phyloP scores from a whole-genome alignment of 2,329 filamentous ascomycete species.

The Botrytis sinoallii region DNA sequence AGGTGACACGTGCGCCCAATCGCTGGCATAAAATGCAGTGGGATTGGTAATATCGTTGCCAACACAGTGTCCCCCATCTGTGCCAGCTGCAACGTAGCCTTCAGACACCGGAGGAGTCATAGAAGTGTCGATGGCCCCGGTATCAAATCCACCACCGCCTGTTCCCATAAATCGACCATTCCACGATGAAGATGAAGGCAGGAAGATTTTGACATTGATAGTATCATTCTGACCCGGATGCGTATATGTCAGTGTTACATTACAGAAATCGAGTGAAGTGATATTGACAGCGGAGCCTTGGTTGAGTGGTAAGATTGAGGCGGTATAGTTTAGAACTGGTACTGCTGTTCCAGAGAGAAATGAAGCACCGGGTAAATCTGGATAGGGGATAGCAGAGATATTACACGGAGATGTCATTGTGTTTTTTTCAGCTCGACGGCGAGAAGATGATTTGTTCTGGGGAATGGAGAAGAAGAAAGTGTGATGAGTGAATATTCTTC shows the following conservation, averaged over 20 bases:
- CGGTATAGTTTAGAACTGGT: neutral
- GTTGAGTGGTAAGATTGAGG: fast-evolving
- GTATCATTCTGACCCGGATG: slow-evolving; percentile 30
- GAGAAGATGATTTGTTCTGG: no score
- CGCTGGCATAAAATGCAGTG: fast-evolving
- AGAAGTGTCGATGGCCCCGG: neutral
- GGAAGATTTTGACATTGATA: slow-evolving; percentile 31
- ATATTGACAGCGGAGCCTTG: neutral
- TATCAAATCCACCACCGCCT: neutral
- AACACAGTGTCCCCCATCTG: slow-evolving; percentile 11
- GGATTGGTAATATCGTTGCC: neutral
- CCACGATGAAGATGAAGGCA: slow-evolving; percentile 24
- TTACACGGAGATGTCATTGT: neutral
- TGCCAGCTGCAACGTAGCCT: neutral
- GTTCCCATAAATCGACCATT: slow-evolving; percentile 16
- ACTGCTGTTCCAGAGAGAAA: neutral
- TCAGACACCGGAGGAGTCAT: neutral
- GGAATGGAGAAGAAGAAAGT: neutral
- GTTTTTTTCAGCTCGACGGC: neutral
- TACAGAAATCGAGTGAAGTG: slow-evolving; percentile 11
- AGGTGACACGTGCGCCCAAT: slow-evolving; percentile 18
- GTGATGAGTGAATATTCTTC: neutral
- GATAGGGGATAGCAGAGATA: slow-evolving; percentile 1
- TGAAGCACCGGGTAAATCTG: neutral
- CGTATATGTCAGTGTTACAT: slow-evolving; percentile 26